A percentile compares a stretch with the other conserved stretches of the same genome.
Conservation (phyloP, 805 yeast genomes). For the Saccharomycopsis vini region DNA sequence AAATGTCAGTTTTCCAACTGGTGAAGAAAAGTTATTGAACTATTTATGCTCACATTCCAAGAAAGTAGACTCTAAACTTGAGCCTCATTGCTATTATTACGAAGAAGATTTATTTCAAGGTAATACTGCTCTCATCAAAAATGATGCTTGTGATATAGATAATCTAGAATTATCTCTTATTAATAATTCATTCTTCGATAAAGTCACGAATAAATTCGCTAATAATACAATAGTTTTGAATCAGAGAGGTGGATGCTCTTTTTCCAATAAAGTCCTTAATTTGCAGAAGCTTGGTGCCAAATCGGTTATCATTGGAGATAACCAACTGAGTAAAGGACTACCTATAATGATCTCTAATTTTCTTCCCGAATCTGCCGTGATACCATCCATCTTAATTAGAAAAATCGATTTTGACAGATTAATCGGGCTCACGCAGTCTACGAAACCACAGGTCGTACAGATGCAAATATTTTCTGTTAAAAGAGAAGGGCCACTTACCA, state of each 20-base stretch:
- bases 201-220: not conserved
- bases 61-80: no score
- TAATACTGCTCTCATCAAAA: conserved; percentile 1
- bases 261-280: conserved; percentile 41
- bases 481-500: no score
- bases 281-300: conserved; percentile 37
- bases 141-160: conserved; percentile 9
- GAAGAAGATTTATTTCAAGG: conserved; percentile 6
- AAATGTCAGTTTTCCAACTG: conserved; percentile 1
- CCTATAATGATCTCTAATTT: conserved; percentile 46
- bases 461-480: no score
- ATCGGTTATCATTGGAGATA: conserved; percentile 48
- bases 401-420: no score
- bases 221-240: not conserved
- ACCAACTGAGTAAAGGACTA: conserved; percentile 36
- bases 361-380: conserved; percentile 33
- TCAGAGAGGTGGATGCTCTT: conserved; percentile 44
- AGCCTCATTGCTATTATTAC: no score
- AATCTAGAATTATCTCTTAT: not conserved
- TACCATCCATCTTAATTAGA: conserved; percentile 48
- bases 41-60: no score
- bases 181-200: not conserved
- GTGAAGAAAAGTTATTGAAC: no score
- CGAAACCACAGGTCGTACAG: no score
- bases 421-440: not conserved